Evolutionary conservation across 2,329 filamentous ascomycete species (phyloP), one percentile per base, ranked within the genome.

Genomic region (Camillea tinctor): DNA sequence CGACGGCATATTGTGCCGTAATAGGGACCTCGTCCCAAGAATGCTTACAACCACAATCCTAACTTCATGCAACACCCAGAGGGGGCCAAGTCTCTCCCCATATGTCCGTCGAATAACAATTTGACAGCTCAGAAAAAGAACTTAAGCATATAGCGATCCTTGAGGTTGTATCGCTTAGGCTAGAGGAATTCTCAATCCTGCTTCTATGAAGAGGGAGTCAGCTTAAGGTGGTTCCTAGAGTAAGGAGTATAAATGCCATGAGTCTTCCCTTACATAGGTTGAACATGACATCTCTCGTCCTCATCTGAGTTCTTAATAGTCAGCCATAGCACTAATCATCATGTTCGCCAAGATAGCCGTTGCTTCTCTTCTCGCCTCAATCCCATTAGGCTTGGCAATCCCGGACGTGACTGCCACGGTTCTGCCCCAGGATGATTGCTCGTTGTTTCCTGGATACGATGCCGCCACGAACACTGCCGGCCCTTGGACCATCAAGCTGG

Each of bases 291-390:
- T 52, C 50, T 22, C n/a, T 36, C 9, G 24, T 30, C 23, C 20
- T 26, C 22, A 53, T 30, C 23, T 19, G 19, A 50, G 22, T 21
- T 24, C 52, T 20, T 5, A 21, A 24, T 11, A 49, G 11, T 20
- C 49, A 3, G 19, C 50, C 17, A 55, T n/a, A 48, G 52, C 19
- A 26, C 19, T 50, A 19, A n/a, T 54, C 57, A 61, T 50, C 23
- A 66, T 66, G 64, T 56, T 66, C 36, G 24, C 62, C 53, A 6
- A 66, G 59, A 54, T 66, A n/a, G 58, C 60, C n/a, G 44, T 64
- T 50, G 60, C 57, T 48, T 66, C 62, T 40, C 59, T 66, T 19
- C 57, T 66, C 6, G 62, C 62, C 36, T 51, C 58, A 5, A 54
- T 56, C 23, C 60, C 64, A 17, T 56, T 64, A 44, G 64, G 58